Base-by-base conservation (phyloP, 352 stramenopile species). In the Globisporangium barbulae region DNA sequence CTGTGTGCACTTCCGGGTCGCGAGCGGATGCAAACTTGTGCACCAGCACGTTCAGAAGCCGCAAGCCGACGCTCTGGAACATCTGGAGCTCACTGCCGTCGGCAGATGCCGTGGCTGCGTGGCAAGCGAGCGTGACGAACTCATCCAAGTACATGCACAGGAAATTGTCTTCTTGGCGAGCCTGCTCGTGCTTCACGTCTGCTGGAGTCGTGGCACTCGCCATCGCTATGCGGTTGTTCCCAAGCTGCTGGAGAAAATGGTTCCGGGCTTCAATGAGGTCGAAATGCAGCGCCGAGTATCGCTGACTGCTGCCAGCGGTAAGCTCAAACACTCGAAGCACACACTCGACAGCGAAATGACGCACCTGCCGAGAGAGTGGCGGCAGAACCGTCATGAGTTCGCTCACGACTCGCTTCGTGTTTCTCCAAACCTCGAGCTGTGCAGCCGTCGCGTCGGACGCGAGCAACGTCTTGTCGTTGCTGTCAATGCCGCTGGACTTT, bases 111-210 rank as follows among this genome's bases (percentile, higher is more conserved):
- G 84, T 93, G 12, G 84, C 73, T 10, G 88, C 81, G 37, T 96
- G 84, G 49, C 88, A 96, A 5, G 85, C 76, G 25, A 96, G 73
- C 0, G 88, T 94, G 19, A 96, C 78, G 59, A 96, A 90, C 75
- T 96, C 88, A 50, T 96, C 88, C 62, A 96, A 37, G 67, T 94
- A 96, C 83, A 96, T 90, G 55, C 83, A 89, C 17, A 96, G 54
- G 63, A 90, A 96, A 60, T 96, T 91, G 22, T 68, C 70, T 3
- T 64, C 52, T 30, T 45, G 37, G 31, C 37, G 31, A 42, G 42
- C 17, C 68, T 62, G 7, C 69, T 62, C 21, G 21, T 48, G 31
- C 5, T 31, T 60, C 21, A 33, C 21, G 4, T 37, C 50, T 6
- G 44, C 22, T 45, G 22, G n/a, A 22, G 5, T 9, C n/a, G 30